Conservation (phyloP, 352 stramenopile genomes). For the Pythium dissotocum region DNA sequence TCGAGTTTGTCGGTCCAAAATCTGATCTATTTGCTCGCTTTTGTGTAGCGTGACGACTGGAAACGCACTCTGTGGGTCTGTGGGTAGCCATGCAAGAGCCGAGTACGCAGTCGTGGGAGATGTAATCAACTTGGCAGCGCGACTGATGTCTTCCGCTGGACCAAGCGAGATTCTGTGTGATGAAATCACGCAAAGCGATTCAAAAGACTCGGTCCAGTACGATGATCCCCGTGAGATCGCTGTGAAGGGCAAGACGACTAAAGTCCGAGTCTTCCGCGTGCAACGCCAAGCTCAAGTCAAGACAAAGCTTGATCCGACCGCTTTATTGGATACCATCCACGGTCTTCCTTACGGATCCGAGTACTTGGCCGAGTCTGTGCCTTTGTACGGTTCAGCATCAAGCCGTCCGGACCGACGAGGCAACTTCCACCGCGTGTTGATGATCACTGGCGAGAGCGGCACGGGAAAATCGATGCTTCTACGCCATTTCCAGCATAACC, state of each 20-base stretch:
- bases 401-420: conserved; percentile 12
- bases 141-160: conserved; percentile 68
- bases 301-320: conserved; percentile 37
- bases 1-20: not conserved
- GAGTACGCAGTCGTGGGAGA: conserved; percentile 87
- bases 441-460: conserved; percentile 60
- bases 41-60: conserved; percentile 60
- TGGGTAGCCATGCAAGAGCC: conserved; percentile 64
- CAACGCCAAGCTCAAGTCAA: conserved; percentile 33
- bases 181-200: conserved; percentile 58
- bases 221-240: conserved; percentile 41
- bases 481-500: conserved; percentile 52
- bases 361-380: conserved; percentile 48
- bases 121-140: conserved; percentile 79
- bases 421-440: conserved; percentile 39
- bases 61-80: conserved; percentile 71
- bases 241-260: conserved; percentile 63
- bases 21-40: not conserved
- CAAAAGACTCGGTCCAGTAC: conserved; percentile 59
- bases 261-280: conserved; percentile 52
- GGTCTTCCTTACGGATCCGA: conserved; percentile 51
- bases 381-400: conserved; percentile 40
- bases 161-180: conserved; percentile 77
- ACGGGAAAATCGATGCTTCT: conserved; percentile 73
- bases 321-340: conserved; percentile 34